Base-by-base conservation (phyloP, 495 filamentous ascomycete genomes). In the Bacidia gigantensis region DNA sequence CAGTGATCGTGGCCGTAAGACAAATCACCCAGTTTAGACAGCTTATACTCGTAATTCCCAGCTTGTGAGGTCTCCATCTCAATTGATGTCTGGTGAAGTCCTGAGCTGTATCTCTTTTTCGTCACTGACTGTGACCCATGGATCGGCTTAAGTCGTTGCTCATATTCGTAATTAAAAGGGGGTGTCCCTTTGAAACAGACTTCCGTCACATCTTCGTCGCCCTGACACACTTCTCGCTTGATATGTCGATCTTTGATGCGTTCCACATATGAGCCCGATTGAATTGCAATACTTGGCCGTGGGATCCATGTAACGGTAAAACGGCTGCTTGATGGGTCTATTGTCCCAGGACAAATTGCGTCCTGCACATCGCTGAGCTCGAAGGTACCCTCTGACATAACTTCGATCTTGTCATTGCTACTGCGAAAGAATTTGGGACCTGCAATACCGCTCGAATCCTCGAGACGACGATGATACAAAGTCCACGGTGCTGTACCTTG, bases 201-300 rank as follows among this genome's bases (percentile, higher is more conserved):
- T 58, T 95, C 89, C 46, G 95, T 77, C 23, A 80, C 77, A 60
- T 95, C 90, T 55, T 90, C 83, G 46, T 96, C 90, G 17, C 92
- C 90, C 67, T 98, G 87, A 58, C 92, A 98, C 48, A 98, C 80
- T 55, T 84, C 80, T n/a, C 77, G 73, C 64, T 90, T 86, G 53
- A 79, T 61, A 60, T 71, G 87, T 51, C 68, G 73, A 35, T 67
- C 67, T 49, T 64, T 49, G 65, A 62, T 23, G 57, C 65, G 59
- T 60, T 67, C 51, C 11, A 88, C 68, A 24, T 76, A 67, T 3
- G 79, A 70, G 32, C 78, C 80, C 51, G 83, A 77, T 0, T 81
- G 63, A 17, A 92, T 64, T 22, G 72, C 74, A 29, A 96, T 72
- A 47, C 80, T 71, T 5, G 92, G 92, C 29, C 88, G 76, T 23